phyloP scores from a whole-genome alignment of 176 grass and related monocot genomes.

The Alopecurus myosuroides region DNA sequence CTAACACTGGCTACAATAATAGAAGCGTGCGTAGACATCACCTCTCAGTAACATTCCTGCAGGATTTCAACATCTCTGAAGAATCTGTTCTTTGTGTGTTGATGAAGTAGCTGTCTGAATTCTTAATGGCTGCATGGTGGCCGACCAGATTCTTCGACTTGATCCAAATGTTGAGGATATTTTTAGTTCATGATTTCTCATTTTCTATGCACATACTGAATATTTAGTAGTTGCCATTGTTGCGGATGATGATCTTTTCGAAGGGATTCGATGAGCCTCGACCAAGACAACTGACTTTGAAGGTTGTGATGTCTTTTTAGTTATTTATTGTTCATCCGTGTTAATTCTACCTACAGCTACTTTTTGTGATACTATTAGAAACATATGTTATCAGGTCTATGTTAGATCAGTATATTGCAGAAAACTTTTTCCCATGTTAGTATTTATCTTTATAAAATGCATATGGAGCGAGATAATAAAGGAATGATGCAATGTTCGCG shows the following conservation, averaged over 20 bases:
- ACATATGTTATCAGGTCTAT: neutral
- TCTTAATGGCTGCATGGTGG: slow-evolving; percentile 95
- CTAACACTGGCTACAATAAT: too few relatives aligned
- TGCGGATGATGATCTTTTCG: slow-evolving; percentile 89
- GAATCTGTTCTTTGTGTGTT: slow-evolving; percentile 70
- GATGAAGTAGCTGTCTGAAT: slow-evolving; percentile 85
- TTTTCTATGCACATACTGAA: slow-evolving; percentile 50
- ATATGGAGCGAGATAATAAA: slow-evolving; percentile 92
- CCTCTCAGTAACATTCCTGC: slow-evolving; percentile 10
- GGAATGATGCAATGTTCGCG: slow-evolving; percentile 75
- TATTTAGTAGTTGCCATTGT: slow-evolving; percentile 86
- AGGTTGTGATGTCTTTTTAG: slow-evolving; percentile 35
- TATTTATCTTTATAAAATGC: slow-evolving; percentile 33
- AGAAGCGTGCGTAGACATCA: too few relatives aligned
- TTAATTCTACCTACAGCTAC: slow-evolving; percentile 8
- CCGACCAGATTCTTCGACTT: slow-evolving; percentile 85
- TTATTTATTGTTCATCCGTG: neutral
- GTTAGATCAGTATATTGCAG: neutral
- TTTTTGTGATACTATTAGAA: neutral
- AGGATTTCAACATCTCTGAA: slow-evolving; percentile 90
- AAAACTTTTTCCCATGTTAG: neutral
- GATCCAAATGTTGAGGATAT: slow-evolving; percentile 83
- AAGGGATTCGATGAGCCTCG: slow-evolving; percentile 90
- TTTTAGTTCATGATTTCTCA: slow-evolving; percentile 6
- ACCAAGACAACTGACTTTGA: slow-evolving; percentile 84